Conservation (phyloP, 768 basidiomycete genomes). For the Candolleomyces eurysporus region DNA sequence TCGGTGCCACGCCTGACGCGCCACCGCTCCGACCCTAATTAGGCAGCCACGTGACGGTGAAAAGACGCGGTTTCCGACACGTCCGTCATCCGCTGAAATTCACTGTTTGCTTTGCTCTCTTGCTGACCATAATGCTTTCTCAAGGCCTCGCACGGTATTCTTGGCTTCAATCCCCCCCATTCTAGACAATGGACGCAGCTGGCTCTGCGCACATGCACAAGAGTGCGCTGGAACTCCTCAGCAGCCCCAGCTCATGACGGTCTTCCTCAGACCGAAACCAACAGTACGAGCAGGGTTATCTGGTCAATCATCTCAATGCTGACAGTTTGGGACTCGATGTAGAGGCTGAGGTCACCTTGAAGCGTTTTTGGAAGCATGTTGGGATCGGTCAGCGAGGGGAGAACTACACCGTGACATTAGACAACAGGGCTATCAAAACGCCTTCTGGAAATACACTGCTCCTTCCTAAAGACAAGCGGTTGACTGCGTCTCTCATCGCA, state of each 20-base stretch:
- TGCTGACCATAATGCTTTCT: constrained; percentile 13
- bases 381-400: constrained; percentile 60
- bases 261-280: constrained; percentile 55
- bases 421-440: constrained; percentile 84
- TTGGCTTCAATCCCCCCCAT: background rate
- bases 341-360: constrained; percentile 84
- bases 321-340: background rate
- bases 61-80: background rate
- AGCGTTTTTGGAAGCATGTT: constrained; percentile 95
- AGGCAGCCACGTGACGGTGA: constrained; percentile 4
- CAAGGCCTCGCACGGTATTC: constrained; percentile 17
- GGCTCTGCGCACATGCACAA: background rate
- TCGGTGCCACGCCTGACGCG: too few relatives aligned
- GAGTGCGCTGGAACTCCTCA: constrained; percentile 24
- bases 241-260: constrained; percentile 32
- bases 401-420: constrained; percentile 65
- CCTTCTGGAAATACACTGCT: constrained; percentile 76
- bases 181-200: background rate
- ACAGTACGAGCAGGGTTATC: constrained; percentile 42
- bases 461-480: constrained; percentile 64
- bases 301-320: background rate
- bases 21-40: background rate
- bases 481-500: constrained; percentile 84
- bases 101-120: background rate
- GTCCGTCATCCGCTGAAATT: background rate